A percentile compares a stretch with the other conserved stretches of the same genome.
phyloP scores from a whole-genome alignment of 495 filamentous ascomycete species.

The Podospora appendiculata region DNA sequence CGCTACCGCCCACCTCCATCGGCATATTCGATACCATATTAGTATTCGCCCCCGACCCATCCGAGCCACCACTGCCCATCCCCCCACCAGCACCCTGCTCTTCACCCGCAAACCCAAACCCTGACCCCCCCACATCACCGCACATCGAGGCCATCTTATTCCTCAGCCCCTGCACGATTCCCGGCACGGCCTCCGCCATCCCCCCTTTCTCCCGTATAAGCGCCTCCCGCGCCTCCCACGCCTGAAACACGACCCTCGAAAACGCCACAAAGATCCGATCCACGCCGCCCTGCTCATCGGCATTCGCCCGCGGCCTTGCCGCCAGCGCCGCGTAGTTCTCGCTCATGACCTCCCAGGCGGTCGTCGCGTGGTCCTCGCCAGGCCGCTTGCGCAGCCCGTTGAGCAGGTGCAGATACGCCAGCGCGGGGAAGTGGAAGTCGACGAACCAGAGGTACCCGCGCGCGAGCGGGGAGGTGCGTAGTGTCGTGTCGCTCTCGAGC shows the following conservation, averaged over 20 bases:
- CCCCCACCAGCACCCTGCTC: too few species aligned
- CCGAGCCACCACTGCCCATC: too few species aligned
- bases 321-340: background rate
- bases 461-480: background rate
- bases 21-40: too few species aligned
- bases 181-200: background rate
- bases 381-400: background rate
- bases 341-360: background rate
- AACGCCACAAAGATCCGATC: background rate
- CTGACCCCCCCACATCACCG: too few species aligned
- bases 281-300: background rate
- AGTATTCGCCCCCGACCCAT: too few species aligned
- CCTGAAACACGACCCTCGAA: background rate
- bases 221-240: background rate
- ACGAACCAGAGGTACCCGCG: background rate
- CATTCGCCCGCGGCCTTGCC: background rate
- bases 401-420: constrained; percentile 1
- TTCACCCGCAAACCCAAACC: too few species aligned
- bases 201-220: background rate
- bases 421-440: background rate
- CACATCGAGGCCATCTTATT: too few species aligned
- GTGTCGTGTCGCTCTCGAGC: background rate
- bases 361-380: background rate
- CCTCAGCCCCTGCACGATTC: too few species aligned
- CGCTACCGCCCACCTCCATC: too few species aligned